Base-by-base conservation (phyloP, 306 rosid species). In the Rosa rugosa region DNA sequence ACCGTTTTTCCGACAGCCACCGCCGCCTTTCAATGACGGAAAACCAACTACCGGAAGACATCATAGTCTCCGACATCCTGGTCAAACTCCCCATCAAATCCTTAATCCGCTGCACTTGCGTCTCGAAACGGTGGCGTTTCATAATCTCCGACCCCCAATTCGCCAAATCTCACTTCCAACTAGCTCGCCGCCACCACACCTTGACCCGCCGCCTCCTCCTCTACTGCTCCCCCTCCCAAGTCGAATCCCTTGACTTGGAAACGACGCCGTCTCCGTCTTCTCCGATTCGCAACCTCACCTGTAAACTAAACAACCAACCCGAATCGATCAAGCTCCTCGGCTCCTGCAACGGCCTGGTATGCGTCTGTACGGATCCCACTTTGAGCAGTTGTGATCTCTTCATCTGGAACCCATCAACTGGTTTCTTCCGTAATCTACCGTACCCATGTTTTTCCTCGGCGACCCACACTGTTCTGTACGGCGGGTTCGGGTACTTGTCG, bases 281-380 rank as follows among this genome's bases (percentile, higher is more conserved):
- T 56, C 62, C 62, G 4, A 56, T n/a, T 4, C 27, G 27, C 3
- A 56, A 56, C 62, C 62, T 18, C 22, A 53, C 59, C 22, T 53
- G 9, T 22, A n/a, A n/a, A 2, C 23, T 57, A 5, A 57, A 57
- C 27, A 22, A 57, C 31, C 63, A n/a, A 57, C 27, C 63, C 63
- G 27, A 22, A 2, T 57, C 63, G 27, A 57, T 57, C 63, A n/a
- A 57, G 63, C 63, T 57, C 27, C 5, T 57, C 12, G 63, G 63
- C 63, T 57, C 63, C 27, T 57, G 63, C 31, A 57, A 57, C 63
- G 65, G 65, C 22, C 65, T 59, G 36, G 65, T 59, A n/a, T 59
- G 34, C 23, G 14, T 59, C 65, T 59, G 34, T 59, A 59, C 14
- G 65, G 36, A 59, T 59, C 14, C 34, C 4, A 59, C 2, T 59